Evolutionary conservation across 2,329 filamentous ascomycete genomes (phyloP), one percentile per base, ranked within the genome.

Genomic region (Davidsoniella australis): DNA sequence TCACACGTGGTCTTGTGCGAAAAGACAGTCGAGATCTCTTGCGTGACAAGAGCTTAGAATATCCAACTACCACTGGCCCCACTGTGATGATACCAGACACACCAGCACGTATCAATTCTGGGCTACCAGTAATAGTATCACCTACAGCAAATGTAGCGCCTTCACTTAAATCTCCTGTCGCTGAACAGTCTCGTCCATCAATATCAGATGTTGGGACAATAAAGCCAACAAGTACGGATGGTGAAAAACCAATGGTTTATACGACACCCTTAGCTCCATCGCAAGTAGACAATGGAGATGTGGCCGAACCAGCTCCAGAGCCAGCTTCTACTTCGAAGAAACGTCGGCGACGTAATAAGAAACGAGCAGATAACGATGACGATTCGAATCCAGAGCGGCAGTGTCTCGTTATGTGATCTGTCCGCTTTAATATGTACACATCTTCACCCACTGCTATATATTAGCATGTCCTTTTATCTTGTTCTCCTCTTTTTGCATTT

Each of bases 311-410:
- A 9, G 29, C 29, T 9, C 29, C 29, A 12, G 29, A 33, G 29
- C 8, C 29, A 33, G 29, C 29, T 33, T 33, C 29, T 33, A 12
- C 29, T 9, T 47, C 39, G 4, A 53, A 53, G 40, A 41, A 43
- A 24, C 42, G 47, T 5, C 44, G 33, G 12, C 47, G 47, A 7
- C 51, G 51, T 2, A 47, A 47, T 8, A 53, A 53, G 47, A 53
- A 53, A 23, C 42, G 36, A 40, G 43, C 43, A 29, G 24, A 40
- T 14, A 39, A 24, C n/a, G 29, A 39, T 8, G 26, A 45, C 20
- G 50, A 39, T 3, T 26, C 41, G 9, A 44, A 50, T 12, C 45
- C 45, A 20, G 51, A 53, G 23, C 47, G 51, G 9, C 51, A 53
- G 29, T 53, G 51, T 24, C 6, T 16, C 8, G 33, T 53, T 14